These are phyloP conservation scores for Ceratobasidium theobromae DNA, from an alignment of 1,284 basidiomycete genomes.

Conservation along the genomic window DNA sequence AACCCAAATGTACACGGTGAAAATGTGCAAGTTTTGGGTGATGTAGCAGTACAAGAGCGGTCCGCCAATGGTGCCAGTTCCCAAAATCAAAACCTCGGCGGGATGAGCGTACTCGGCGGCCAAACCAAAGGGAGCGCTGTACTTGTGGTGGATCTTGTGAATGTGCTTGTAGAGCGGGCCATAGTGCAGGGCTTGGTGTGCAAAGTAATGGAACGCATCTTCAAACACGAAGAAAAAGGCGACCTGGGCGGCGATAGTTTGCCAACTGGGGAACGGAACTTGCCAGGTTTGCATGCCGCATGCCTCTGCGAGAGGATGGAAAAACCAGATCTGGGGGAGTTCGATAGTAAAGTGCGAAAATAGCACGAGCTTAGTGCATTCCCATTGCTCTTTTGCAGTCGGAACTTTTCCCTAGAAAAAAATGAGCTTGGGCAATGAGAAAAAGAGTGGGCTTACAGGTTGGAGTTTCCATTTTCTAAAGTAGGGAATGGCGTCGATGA, in stretches of 20 bases:
- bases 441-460: constrained; percentile 47
- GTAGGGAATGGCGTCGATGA: constrained; percentile 92
- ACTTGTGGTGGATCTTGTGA: constrained; percentile 98
- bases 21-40: constrained; percentile 76
- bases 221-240: constrained; percentile 95
- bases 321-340: constrained; percentile 91
- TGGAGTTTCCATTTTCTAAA: constrained; percentile 96
- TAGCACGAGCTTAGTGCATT: constrained; percentile 93
- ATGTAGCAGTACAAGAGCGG: constrained; percentile 84
- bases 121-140: constrained; percentile 94
- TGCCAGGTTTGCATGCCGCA: constrained; percentile 92
- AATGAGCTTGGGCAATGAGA: not conserved
- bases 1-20: constrained; percentile 95
- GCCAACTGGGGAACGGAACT: constrained; percentile 82
- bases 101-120: constrained; percentile 98
- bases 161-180: constrained; percentile 94
- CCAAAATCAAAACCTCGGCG: constrained; percentile 88
- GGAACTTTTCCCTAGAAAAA: constrained; percentile 64
- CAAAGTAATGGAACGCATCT: constrained; percentile 88
- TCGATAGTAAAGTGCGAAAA: constrained; percentile 97
- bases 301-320: constrained; percentile 90
- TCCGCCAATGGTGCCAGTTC: constrained; percentile 79
- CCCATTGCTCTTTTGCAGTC: constrained; percentile 84
- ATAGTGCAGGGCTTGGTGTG: constrained; percentile 89
- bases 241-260: constrained; percentile 76